Base-by-base conservation (phyloP, 208 protist species). In the Borovskyia barvae region DNA sequence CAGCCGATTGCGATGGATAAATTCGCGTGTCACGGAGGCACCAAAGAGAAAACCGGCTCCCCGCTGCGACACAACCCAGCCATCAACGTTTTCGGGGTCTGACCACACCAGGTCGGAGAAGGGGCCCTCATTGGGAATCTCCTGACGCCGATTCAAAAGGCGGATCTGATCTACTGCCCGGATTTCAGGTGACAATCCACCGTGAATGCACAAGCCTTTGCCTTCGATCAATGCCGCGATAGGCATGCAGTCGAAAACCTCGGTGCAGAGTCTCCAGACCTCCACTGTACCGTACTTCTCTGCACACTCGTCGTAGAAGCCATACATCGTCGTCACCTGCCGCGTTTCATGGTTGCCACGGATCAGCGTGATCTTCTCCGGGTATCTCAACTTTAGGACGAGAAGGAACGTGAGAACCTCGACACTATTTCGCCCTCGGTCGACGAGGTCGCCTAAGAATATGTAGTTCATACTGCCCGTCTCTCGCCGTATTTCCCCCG, bases 171-270 rank as follows among this genome's bases (percentile, higher is more conserved):
- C 85, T 1, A 97, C 41, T 3, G 72, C 62, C 11, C 72, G 86
- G 19, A 99, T 89, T 29, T 93, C 92, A 9, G 98, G 98, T 0
- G 93, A 98, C 22, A 99, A 80, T 5, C 98, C 98, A 59, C 98
- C 98, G 66, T 99, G 98, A 20, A 99, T 95, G 72, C 95, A 98
- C 25, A 99, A 92, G 0, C 93, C 90, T 32, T 81, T 69, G 32
- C 95, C 94, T 14, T 99, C 98, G 35, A 99, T 87, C 0, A 99
- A 51, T 2, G 98, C 98, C 15, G 94, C 88, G n/a, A 99, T 87
- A 5, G 93, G 90, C 45, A 99, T 85, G 74, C 97, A 99, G 80
- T 99, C 98, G 65, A 99, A 99, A 32, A 99, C 87, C 42, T 99
- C 97, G 9, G 97, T 99, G 61, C 94, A 99, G 52, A 97, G 85